Evolutionary conservation across 441 rosid genomes (phyloP).

Genomic region (Euphorbia celastroides): DNA sequence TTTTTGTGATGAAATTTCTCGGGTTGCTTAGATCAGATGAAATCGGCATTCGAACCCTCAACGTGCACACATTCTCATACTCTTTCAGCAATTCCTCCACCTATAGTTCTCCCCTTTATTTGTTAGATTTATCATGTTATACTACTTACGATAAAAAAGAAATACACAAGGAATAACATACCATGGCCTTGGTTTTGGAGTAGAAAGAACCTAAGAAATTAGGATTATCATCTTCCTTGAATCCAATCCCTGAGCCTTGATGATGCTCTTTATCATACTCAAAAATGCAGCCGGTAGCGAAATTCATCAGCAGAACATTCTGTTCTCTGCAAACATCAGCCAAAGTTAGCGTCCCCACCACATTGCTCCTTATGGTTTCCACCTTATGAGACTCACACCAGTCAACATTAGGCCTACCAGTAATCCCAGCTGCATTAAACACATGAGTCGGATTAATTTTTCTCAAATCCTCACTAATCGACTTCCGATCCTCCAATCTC

Average conservation of each 20-base stretch:
- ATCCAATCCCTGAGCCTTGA: conserved; percentile 72
- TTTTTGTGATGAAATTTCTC: conserved; percentile 87
- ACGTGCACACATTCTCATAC: conserved; percentile 77
- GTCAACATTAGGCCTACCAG: conserved; percentile 90
- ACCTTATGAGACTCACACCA: conserved; percentile 94
- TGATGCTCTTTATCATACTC: conserved; percentile 72
- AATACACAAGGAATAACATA: conserved; percentile 14
- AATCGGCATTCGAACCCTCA: conserved; percentile 89
- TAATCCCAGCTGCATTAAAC: conserved; percentile 91
- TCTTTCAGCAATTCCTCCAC: conserved; percentile 82
- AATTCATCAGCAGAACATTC: conserved; percentile 58
- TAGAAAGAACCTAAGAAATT: conserved; percentile 82
- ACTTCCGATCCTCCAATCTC: conserved; percentile 3
- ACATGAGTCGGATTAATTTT: conserved; percentile 55
- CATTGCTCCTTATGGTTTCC: conserved; percentile 80
- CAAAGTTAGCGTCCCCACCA: conserved; percentile 73
- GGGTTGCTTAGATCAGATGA: conserved; percentile 75
- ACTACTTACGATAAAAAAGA: not conserved
- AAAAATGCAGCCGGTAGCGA: conserved; percentile 85
- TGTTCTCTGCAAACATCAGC: conserved; percentile 73
- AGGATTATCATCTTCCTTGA: conserved; percentile 84
- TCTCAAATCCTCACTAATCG: conserved; percentile 24
- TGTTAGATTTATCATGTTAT: not conserved
- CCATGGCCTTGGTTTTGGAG: conserved; percentile 96
- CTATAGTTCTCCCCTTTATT: conserved; percentile 19